Base-by-base conservation (phyloP, 1,284 basidiomycete species). In the Lignosus rhinocerotis region DNA sequence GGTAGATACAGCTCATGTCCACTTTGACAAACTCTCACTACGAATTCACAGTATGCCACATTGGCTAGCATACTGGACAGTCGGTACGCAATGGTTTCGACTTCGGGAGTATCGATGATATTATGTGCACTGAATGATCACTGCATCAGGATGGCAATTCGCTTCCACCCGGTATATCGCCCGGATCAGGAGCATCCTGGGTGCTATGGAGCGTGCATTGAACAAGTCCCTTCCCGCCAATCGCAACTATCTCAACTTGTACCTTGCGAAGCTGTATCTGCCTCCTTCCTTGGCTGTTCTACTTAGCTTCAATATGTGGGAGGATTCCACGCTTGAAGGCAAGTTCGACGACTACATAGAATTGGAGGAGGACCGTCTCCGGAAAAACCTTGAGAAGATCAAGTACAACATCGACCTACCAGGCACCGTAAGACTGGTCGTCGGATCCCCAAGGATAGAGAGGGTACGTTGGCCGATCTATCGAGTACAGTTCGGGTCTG, bases 401-500 rank as follows among this genome's bases (percentile, higher is more conserved):
- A 57, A 58, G 41, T 73, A 67, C 45, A 30, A 64, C 25, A 63
- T 73, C 16, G 71, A 73, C 38, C 66, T 61, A 2, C 34, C 46
- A 0, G 65, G 66, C 12, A 69, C 71, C 5, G 54, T 73, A 10
- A 45, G 56, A 4, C 64, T 71, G 3, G 58, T 71, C 1, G 33
- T 62, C 2, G 68, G 69, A 1, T 33, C 60, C 0, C 63, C 66
- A 1, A 34, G 67, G 14, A 43, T 67, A 5, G 70, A 71, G 48
- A 62, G 66, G 56, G 70, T 70, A 51, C 14, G 5, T 38, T 17
- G 8, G 16, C 38, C 19, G 11, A 16, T 16, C 16, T n/a, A 33
- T 8, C 3, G 11, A 4, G 7, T 6, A 3, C 16, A 16, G 21
- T 8, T 1, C 41, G 17, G 17, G 14, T 34, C 25, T 30, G 6